Base-by-base conservation (phyloP, 139 green algal species). In the Micractinium conductrix region DNA sequence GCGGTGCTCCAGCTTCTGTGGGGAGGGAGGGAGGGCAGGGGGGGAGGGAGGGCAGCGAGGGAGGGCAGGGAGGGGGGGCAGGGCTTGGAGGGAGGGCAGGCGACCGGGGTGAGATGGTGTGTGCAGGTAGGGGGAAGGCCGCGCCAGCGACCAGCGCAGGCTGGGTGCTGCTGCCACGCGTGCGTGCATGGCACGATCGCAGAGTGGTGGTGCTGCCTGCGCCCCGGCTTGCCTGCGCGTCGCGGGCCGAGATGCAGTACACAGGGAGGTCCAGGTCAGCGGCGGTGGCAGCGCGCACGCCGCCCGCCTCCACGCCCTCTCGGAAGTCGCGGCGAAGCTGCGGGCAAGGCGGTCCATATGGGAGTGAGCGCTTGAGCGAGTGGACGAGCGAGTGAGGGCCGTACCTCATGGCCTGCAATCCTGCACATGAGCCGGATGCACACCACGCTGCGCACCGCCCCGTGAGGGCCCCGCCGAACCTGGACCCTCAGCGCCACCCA, bases 211-310 rank as follows among this genome's bases (percentile, higher is more conserved):
- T 21, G 53, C 8, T 16, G 53, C 53, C 53, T 10, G 8, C 10
- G n/a, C 67, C 65, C n/a, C n/a, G n/a, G n/a, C n/a, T n/a, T n/a
- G n/a, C 73, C 73, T 79, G 73, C 9, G 73, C 73, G 14, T 79
- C 73, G 26, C 73, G 73, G 0, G 73, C 73, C 33, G 73, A 79
- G 73, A 79, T 79, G 73, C 73, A 79, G 45, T 30, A 79, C 30
- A 79, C 73, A 1, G 73, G 73, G 14, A 79, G 73, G 73, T 79
- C 73, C 8, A 79, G 7, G 44, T 79, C 73, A 10, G 73, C 73
- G 3, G 73, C 73, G 8, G 73, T n/a, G 4, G 55, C 42, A 30
- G 44, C 44, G 26, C 44, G 44, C 0, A 17, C 45, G 28, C 44
- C 73, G 30, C 45, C 73, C 30, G 73, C 73, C 73, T 79, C 73